Evolutionary conservation across 805 yeast genomes (phyloP).

Genomic region (Candida suzukii): DNA sequence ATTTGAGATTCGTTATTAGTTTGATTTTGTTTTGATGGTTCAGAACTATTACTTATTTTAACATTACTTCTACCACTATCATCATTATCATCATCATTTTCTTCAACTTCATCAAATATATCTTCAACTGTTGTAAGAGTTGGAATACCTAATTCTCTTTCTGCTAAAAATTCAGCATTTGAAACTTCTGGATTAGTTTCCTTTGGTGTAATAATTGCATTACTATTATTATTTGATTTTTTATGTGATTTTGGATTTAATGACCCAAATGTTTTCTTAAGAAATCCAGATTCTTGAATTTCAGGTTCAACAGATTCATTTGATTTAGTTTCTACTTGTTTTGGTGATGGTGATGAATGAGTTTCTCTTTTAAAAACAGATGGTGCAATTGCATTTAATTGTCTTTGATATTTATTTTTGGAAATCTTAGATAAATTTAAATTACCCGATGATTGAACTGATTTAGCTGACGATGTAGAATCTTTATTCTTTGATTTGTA

Average conservation of each 20-base stretch:
- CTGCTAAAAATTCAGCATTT: not conserved
- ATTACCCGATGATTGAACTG: not conserved
- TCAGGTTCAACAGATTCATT: not conserved
- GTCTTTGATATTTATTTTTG: slow-evolving; percentile 3
- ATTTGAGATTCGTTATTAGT: not conserved
- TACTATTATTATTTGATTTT: not conserved
- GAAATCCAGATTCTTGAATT: too few species aligned
- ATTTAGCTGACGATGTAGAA: not conserved
- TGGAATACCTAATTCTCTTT: not conserved
- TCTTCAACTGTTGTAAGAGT: not conserved
- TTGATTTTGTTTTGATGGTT: not conserved
- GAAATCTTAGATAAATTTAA: slow-evolving; percentile 7
- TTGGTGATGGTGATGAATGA: not conserved
- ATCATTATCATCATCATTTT: slow-evolving; percentile 2
- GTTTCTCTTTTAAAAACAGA: not conserved
- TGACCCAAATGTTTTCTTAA: not conserved
- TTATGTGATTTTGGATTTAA: not conserved
- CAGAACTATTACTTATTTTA: slow-evolving; percentile 5
- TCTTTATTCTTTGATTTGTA: not conserved
- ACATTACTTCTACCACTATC: not conserved
- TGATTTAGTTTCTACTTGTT: not conserved
- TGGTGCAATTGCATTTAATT: not conserved
- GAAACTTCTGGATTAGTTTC: not conserved
- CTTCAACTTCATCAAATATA: not conserved
- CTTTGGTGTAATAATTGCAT: not conserved